Percentiles rank a stretch among this genome's conserved stretches.
Evolutionary conservation across 1,139 yeast genomes (phyloP).

Genomic region (Pichia sorboxylosa): DNA sequence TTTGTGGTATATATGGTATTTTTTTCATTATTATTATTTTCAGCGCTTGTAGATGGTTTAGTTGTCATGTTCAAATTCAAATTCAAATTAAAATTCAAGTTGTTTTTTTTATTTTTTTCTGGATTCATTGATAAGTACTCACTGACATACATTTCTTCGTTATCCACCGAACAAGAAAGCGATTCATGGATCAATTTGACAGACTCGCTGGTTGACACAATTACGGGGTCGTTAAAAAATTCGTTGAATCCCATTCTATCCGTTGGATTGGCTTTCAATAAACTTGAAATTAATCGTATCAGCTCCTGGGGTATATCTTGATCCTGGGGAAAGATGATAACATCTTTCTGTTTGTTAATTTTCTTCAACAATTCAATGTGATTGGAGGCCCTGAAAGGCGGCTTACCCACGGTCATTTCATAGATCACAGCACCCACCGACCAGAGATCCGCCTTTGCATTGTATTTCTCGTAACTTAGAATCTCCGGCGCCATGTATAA

Average conservation of each 20-base stretch:
- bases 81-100: neutral
- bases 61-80: neutral
- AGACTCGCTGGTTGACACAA: slow-evolving; percentile 26
- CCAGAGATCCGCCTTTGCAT: slow-evolving; percentile 96
- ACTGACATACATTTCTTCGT: slow-evolving; percentile 71
- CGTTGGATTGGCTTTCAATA: slow-evolving; percentile 74
- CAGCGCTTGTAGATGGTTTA: neutral
- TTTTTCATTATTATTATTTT: no score
- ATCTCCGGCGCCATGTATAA: slow-evolving; percentile 98
- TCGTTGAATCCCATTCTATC: slow-evolving; percentile 83
- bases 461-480: slow-evolving; percentile 83
- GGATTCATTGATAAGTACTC: slow-evolving; percentile 43
- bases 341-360: slow-evolving; percentile 73
- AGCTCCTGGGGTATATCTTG: slow-evolving; percentile 53
- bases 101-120: neutral
- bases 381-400: slow-evolving; percentile 89
- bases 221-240: slow-evolving; percentile 59
- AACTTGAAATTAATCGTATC: slow-evolving; percentile 56
- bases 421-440: slow-evolving; percentile 93
- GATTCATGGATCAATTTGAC: slow-evolving; percentile 41
- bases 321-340: slow-evolving; percentile 59
- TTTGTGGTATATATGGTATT: no score
- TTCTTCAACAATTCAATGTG: slow-evolving; percentile 80
- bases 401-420: slow-evolving; percentile 91
- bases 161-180: slow-evolving; percentile 57